Percentiles rank a stretch among this genome's conserved stretches.
These are phyloP conservation scores for Lipomyces orientalis DNA, from an alignment of 805 yeast genomes.

Conservation along the genomic window DNA sequence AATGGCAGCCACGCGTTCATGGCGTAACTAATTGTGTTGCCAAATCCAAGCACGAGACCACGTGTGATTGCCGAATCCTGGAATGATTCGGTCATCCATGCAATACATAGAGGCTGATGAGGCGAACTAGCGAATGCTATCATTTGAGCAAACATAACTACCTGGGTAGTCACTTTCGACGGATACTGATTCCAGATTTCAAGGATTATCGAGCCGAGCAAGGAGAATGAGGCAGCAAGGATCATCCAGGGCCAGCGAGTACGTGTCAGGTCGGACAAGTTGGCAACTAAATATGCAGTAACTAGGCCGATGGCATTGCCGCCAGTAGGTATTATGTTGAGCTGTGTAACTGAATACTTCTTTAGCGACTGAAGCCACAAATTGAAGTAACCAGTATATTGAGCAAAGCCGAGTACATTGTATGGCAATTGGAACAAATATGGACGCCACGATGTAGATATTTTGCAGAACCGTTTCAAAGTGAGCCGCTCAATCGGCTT, in stretches of 20 bases:
- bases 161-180: conserved; percentile 13
- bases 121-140: conserved; percentile 15
- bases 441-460: conserved; percentile 17
- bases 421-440: conserved; percentile 29
- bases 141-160: conserved; percentile 18
- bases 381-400: conserved; percentile 21
- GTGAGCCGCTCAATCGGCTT: conserved; percentile 19
- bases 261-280: conserved; percentile 44
- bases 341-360: conserved; percentile 41
- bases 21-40: conserved; percentile 19
- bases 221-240: conserved; percentile 11
- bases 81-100: conserved; percentile 22
- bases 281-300: conserved; percentile 39
- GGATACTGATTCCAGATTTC: conserved; percentile 14
- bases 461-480: not conserved
- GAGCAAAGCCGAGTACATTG: conserved; percentile 20
- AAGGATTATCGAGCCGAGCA: conserved; percentile 15
- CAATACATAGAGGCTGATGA: conserved; percentile 12
- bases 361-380: conserved; percentile 43
- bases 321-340: conserved; percentile 46
- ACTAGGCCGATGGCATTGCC: conserved; percentile 40
- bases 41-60: conserved; percentile 17
- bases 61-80: conserved; percentile 25
- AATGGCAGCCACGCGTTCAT: conserved; percentile 35
- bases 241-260: conserved; percentile 43